phyloP scores from a whole-genome alignment of 805 yeast genomes.

The Suhomyces sp. region DNA sequence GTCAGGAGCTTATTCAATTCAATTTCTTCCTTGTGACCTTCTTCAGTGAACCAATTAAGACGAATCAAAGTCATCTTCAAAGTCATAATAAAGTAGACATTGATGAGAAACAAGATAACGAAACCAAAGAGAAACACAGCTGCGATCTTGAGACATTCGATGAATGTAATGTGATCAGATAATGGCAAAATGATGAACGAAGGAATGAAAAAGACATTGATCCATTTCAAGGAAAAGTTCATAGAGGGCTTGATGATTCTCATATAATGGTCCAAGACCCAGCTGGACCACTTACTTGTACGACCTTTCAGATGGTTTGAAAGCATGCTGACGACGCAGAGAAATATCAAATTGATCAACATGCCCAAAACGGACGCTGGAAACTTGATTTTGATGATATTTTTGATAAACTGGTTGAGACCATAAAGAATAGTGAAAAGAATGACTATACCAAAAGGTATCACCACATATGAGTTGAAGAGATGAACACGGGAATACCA shows the following conservation, averaged over 20 bases:
- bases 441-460: slow-evolving; percentile 50
- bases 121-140: slow-evolving; percentile 73
- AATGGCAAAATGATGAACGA: slow-evolving; percentile 72
- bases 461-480: slow-evolving; percentile 43
- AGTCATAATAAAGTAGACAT: slow-evolving; percentile 37
- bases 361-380: slow-evolving; percentile 74
- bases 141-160: slow-evolving; percentile 70
- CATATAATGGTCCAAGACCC: slow-evolving; percentile 32
- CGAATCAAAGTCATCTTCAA: slow-evolving; percentile 18
- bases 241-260: slow-evolving; percentile 55
- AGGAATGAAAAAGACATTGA: slow-evolving; percentile 75
- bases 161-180: slow-evolving; percentile 60
- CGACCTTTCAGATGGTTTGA: slow-evolving; percentile 2
- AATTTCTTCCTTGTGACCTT: slow-evolving; percentile 13
- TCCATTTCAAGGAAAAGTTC: slow-evolving; percentile 73
- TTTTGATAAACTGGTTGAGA: slow-evolving; percentile 45
- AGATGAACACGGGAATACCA: slow-evolving; percentile 36
- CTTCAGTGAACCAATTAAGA: slow-evolving; percentile 8
- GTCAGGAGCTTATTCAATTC: slow-evolving; percentile 13
- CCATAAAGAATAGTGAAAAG: slow-evolving; percentile 52
- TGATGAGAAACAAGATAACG: slow-evolving; percentile 45
- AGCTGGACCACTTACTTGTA: slow-evolving; percentile 17
- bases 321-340: slow-evolving; percentile 37
- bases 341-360: slow-evolving; percentile 53
- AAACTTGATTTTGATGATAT: slow-evolving; percentile 49